Base-by-base conservation (phyloP, 108 stramenopile genomes). In the Nitzschia putrida region DNA sequence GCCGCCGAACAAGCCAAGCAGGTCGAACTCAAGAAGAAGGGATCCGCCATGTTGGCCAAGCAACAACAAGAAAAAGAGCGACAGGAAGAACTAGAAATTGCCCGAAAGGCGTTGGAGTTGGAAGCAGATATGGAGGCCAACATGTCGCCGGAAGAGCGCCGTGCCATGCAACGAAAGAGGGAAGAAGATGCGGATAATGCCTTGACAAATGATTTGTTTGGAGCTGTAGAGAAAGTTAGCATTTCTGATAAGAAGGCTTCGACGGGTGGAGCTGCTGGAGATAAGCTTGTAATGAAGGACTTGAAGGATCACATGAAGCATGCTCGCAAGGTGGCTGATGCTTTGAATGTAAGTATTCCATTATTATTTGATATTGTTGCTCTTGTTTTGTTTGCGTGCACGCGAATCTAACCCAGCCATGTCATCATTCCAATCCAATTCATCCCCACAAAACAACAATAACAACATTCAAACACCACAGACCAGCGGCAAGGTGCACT, bases 251-350 rank as follows among this genome's bases (percentile, higher is more conserved):
- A 55, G 14, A 49, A 37, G 0, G 53, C 52, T 3, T 56, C 58
- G 7, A 69, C 68, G 10, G 67, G 60, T 12, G 59, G 67, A 20
- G 66, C 24, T 11, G 88, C 84, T 42, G 85, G 83, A 9, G 94
- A 92, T 61, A 82, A 76, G 66, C 71, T 95, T 22, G 82, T 85
- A 18, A 59, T 95, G 81, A 90, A 83, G 50, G 90, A 91, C 75
- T 63, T 95, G 77, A 91, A 93, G 77, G 92, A 93, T 66, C 92
- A 93, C 73, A 84, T 95, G 76, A 85, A 87, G 77, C 92, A 95
- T 77, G 95, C 95, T 11, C 76, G 79, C 59, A 88, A 88, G 61
- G 85, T 93, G 57, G 88, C 83, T 42, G 79, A 82, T 54, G 76
- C 80, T 58, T 80, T 94, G 75, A 81, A 85, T 80, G 89, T 90